Conservation (phyloP, 140 eudicot genomes). For the Erigeron philadelphicus region DNA sequence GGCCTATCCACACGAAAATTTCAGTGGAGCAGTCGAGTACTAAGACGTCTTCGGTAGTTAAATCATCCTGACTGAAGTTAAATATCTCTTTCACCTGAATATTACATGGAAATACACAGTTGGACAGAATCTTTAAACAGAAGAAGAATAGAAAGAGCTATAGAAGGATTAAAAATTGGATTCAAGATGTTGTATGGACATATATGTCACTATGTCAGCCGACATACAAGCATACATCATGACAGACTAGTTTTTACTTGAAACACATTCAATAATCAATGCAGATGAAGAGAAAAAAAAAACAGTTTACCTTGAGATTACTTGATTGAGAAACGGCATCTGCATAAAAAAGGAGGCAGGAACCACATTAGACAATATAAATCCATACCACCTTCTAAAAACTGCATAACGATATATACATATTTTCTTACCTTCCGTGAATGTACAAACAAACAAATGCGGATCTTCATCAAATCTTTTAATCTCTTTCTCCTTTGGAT, state of each 20-base stretch:
- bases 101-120: neutral
- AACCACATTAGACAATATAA: constrained; percentile 24
- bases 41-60: constrained; percentile 77
- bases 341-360: constrained; percentile 29
- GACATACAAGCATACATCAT: no score
- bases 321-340: constrained; percentile 29
- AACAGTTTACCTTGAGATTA: constrained; percentile 48
- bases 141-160: neutral
- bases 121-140: neutral
- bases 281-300: neutral
- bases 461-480: constrained; percentile 53
- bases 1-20: constrained; percentile 78
- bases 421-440: constrained; percentile 36
- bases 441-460: constrained; percentile 52
- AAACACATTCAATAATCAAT: no score
- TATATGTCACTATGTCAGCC: no score
- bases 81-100: constrained; percentile 74
- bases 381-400: constrained; percentile 2
- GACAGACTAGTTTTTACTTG: no score
- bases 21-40: constrained; percentile 69
- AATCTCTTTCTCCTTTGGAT: constrained; percentile 55
- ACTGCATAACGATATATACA: constrained; percentile 9
- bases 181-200: no score
- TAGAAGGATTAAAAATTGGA: neutral
- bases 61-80: constrained; percentile 77